Conservation (phyloP, 208 protist species). For the Leptomonas pyrrhocoris region DNA sequence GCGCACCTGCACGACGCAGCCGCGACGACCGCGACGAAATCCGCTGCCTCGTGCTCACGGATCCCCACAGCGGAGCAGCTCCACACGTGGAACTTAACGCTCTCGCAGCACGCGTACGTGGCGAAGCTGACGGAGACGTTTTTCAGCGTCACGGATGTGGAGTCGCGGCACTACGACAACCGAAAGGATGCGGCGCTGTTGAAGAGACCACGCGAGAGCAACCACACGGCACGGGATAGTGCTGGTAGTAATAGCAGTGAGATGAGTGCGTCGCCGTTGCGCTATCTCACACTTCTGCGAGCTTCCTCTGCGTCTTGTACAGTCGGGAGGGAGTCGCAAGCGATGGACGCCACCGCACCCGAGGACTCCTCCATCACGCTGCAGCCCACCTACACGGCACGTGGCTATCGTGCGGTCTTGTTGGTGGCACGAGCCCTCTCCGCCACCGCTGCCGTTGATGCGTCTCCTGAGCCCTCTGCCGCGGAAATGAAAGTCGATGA, state of each 20-base stretch:
- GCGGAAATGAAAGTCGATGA: background rate
- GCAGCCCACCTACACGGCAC: conserved; percentile 29
- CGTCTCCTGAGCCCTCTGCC: background rate
- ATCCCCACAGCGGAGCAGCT: conserved; percentile 35
- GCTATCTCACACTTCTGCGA: background rate
- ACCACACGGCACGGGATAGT: background rate
- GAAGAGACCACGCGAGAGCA: conserved; percentile 13
- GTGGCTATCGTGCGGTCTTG: conserved; percentile 35
- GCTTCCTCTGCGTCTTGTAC: background rate
- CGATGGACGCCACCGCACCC: background rate
- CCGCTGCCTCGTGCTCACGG: background rate
- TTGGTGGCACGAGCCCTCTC: conserved; percentile 12
- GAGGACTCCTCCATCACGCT: conserved; percentile 8
- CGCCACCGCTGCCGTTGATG: background rate
- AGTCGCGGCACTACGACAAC: conserved; percentile 1
- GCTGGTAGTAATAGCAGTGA: background rate
- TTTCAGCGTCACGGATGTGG: conserved; percentile 22
- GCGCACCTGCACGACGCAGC: conserved; percentile 31
- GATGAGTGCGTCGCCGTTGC: background rate
- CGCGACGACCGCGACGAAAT: background rate
- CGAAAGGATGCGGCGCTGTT: conserved; percentile 21
- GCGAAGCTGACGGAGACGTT: conserved; percentile 35
- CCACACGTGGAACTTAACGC: conserved; percentile 45
- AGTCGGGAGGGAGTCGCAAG: background rate
- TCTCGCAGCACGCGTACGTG: conserved; percentile 52